phyloP scores from a whole-genome alignment of 1,139 yeast species.

The Nadsonia commutata region DNA sequence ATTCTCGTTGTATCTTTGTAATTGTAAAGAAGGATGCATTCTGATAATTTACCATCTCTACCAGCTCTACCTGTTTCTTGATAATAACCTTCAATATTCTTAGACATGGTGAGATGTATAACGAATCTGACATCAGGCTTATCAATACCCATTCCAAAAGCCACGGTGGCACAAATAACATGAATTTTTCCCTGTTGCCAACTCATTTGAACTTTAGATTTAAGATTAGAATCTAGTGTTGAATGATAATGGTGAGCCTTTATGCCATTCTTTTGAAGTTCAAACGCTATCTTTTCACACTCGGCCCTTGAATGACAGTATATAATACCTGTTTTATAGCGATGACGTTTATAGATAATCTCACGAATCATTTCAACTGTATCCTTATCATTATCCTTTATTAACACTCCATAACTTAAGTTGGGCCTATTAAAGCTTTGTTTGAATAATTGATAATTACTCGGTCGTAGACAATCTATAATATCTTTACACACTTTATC shows the following conservation, averaged over 20 bases:
- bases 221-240: constrained; percentile 70
- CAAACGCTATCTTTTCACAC: constrained; percentile 69
- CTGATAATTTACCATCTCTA: constrained; percentile 72
- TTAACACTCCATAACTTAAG: constrained; percentile 60
- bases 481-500: constrained; percentile 83
- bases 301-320: constrained; percentile 84
- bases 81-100: constrained; percentile 87
- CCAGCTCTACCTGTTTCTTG: constrained; percentile 99
- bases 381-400: constrained; percentile 44
- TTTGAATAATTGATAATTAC: constrained; percentile 35
- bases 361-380: constrained; percentile 38
- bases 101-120: constrained; percentile 75
- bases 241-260: constrained; percentile 78
- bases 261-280: constrained; percentile 45
- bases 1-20: constrained; percentile 48
- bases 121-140: constrained; percentile 91
- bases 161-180: constrained; percentile 91
- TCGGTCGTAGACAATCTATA: constrained; percentile 19
- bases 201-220: constrained; percentile 49
- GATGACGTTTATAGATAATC: constrained; percentile 31
- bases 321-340: constrained; percentile 66
- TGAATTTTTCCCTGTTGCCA: constrained; percentile 71
- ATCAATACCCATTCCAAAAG: constrained; percentile 98
- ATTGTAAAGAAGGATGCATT: constrained; percentile 69
- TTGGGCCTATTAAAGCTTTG: constrained; percentile 82